Evolutionary conservation across 306 rosid species (phyloP), one percentile per base, ranked within the genome.

Genomic region (Erythrophleum fordii): DNA sequence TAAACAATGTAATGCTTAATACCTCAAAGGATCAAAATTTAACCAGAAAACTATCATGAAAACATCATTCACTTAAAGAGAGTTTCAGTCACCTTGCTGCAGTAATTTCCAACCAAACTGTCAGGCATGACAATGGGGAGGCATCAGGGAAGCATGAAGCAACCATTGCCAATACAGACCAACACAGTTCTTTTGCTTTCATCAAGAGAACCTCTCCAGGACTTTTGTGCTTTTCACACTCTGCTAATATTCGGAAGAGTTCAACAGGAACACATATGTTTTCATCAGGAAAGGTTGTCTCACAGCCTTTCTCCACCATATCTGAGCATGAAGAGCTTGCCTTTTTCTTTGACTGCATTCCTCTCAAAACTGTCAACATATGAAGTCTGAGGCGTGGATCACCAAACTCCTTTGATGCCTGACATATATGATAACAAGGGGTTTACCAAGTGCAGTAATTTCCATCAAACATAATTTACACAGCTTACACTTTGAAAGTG

Each of bases 21-120:
- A 71, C 41, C 35, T 22, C 65, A 83, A n/a, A 48, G 4, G 31
- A 80, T 16, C 17, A 25, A 71, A 55, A 70, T 7, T 80, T 23
- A 53, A 46, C 69, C 37, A 81, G 25, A 69, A 89, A 8, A 81
- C 52, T 29, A 77, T 53, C 52, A 58, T 76, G 76, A 81, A 83
- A 81, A 69, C 62, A 72, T 81, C 44, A 42, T 72, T 84, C 72
- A 82, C 37, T 61, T 71, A 35, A 74, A 72, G 65, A 74, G 66
- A 83, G 77, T 68, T 71, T 22, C 23, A 58, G 37, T 81, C 79
- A 95, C 99, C 99, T 93, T 89, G 99, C 97, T 68, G 99, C 99
- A 42, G 97, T 95, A 58, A 95, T 91, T 93, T 95, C 99, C 86
- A 93, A 89, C 99, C 97, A 93, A 81, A 91, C 92, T 58, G 94